Percentiles rank a stretch among this genome's conserved stretches.
Evolutionary conservation across 116 monocot genomes (phyloP).

Genomic region (Dioscorea cayenensis): DNA sequence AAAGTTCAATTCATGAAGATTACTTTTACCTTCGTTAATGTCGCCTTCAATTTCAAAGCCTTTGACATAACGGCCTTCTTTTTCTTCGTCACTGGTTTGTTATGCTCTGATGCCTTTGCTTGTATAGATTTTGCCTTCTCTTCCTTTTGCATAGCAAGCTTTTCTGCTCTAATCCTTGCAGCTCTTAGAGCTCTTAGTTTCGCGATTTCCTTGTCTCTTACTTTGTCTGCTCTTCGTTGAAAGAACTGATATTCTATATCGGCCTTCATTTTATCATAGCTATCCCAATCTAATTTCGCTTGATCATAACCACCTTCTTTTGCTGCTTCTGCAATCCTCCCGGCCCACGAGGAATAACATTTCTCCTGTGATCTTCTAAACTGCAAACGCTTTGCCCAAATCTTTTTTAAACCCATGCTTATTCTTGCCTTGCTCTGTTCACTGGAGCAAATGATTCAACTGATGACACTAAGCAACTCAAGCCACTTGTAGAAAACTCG

Average conservation of each 20-base stretch:
- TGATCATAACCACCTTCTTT: conserved; percentile 49
- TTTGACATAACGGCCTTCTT: conserved; percentile 18
- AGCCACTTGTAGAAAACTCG: background rate
- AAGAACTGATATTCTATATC: conserved; percentile 30
- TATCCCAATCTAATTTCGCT: conserved; percentile 73
- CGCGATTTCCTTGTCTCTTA: conserved; percentile 31
- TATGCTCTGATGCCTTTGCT: conserved; percentile 12
- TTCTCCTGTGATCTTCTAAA: conserved; percentile 39
- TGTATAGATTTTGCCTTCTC: conserved; percentile 25
- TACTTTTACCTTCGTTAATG: conserved; percentile 40
- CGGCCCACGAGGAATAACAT: conserved; percentile 44
- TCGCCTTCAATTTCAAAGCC: conserved; percentile 34
- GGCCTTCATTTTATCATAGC: conserved; percentile 62
- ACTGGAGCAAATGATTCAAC: conserved; percentile 27
- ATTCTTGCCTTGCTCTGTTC: conserved; percentile 67
- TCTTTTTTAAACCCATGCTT: conserved; percentile 44
- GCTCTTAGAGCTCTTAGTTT: conserved; percentile 39
- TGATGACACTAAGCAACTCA: background rate
- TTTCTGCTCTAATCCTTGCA: conserved; percentile 37
- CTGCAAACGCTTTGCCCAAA: conserved; percentile 47
- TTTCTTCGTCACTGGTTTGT: conserved; percentile 10
- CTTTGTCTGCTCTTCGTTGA: conserved; percentile 35
- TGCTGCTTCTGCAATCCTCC: conserved; percentile 54
- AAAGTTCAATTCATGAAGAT: background rate
- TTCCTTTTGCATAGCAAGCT: conserved; percentile 18